Percentiles rank a stretch among this genome's conserved stretches.
phyloP scores from a whole-genome alignment of 169 alveolate species.

The Eimeria sp. region DNA sequence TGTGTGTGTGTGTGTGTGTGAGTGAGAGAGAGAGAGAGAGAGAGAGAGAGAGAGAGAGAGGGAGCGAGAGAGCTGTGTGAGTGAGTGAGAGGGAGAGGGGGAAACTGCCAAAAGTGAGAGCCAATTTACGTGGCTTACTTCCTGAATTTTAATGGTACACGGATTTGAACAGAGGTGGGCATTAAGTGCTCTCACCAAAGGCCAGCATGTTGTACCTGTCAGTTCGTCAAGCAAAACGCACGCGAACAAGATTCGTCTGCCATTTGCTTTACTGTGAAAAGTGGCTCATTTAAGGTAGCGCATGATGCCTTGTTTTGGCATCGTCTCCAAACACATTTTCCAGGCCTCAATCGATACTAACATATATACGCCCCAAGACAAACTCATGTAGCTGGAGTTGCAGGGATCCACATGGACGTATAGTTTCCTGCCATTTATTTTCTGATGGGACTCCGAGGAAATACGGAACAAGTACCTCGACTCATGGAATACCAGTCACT shows the following conservation, averaged over 20 bases:
- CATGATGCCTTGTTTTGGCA: background rate
- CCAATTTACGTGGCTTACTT: background rate
- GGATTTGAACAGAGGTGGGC: no score
- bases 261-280: background rate
- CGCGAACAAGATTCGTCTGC: background rate
- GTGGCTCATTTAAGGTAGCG: background rate
- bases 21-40: no score
- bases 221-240: background rate
- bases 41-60: no score
- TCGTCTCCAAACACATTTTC: background rate
- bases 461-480: background rate
- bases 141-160: background rate
- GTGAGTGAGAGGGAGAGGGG: no score
- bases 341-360: background rate
- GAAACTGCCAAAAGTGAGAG: no score
- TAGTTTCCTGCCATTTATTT: background rate
- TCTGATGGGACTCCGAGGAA: background rate
- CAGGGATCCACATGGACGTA: background rate
- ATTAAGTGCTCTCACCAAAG: background rate
- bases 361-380: background rate
- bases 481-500: background rate
- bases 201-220: background rate
- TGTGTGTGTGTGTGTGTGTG: background rate
- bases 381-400: background rate
- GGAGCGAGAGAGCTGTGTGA: no score